A percentile compares a stretch with the other conserved stretches of the same genome.
Evolutionary conservation across 768 basidiomycete species (phyloP).

Genomic region (Boletus reticulatus): DNA sequence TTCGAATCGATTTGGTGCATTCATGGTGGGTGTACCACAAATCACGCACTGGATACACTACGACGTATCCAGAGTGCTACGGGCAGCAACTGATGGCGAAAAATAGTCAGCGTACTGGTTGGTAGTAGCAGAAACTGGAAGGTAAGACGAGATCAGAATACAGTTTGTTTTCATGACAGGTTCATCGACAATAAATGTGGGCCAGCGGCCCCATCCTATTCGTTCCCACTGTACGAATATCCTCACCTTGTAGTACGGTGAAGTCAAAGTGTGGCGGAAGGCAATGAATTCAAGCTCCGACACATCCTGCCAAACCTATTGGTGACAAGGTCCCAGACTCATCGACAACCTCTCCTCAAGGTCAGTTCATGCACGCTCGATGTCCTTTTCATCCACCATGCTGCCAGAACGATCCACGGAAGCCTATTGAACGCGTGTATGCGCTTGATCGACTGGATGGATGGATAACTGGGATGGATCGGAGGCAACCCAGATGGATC

Average conservation of each 20-base stretch:
- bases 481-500: too few relatives aligned
- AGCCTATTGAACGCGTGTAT: constrained; percentile 17
- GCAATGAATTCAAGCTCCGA: constrained; percentile 28
- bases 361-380: constrained; percentile 47
- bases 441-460: constrained; percentile 7
- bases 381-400: constrained; percentile 15
- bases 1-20: constrained; percentile 93
- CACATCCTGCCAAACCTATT: constrained; percentile 1
- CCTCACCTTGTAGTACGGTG: constrained; percentile 16
- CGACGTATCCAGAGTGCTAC: not conserved
- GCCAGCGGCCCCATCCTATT: constrained; percentile 50
- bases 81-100: not conserved
- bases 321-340: constrained; percentile 32
- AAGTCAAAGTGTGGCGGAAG: constrained; percentile 16
- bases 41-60: not conserved
- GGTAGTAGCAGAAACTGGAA: not conserved
- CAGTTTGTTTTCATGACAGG: constrained; percentile 48
- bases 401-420: constrained; percentile 2
- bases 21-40: constrained; percentile 49
- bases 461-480: constrained; percentile 24
- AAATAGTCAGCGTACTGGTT: constrained; percentile 9
- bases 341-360: constrained; percentile 58
- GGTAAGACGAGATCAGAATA: constrained; percentile 40
- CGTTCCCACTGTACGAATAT: not conserved
- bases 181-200: constrained; percentile 77